A percentile compares a stretch with the other conserved stretches of the same genome.
These are phyloP conservation scores for Turnera subulata DNA, from an alignment of 345 rosid species.

Conservation along the genomic window DNA sequence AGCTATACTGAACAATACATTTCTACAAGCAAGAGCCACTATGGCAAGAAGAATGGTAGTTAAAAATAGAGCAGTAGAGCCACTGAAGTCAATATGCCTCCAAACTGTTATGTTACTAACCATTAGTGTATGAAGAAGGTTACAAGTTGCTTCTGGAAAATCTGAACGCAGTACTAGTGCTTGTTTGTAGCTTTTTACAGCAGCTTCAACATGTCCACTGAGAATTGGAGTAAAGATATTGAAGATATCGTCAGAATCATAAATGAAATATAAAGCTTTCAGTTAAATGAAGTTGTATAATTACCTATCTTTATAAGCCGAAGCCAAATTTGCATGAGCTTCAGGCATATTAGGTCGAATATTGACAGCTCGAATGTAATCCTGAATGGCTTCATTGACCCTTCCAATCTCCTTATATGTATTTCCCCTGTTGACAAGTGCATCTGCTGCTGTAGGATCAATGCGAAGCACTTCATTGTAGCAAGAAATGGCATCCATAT, in stretches of 20 bases:
- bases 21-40: too few species aligned
- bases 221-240: too few species aligned
- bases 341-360: conserved; percentile 93
- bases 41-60: too few species aligned
- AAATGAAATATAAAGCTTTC: too few species aligned
- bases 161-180: conserved; percentile 80
- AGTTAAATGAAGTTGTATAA: too few species aligned
- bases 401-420: conserved; percentile 95
- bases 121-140: conserved; percentile 91
- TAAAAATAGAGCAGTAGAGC: too few species aligned
- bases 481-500: conserved; percentile 92
- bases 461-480: conserved; percentile 96
- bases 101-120: too few species aligned
- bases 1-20: too few species aligned
- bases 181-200: conserved; percentile 86
- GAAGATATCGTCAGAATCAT: too few species aligned
- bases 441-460: conserved; percentile 98
- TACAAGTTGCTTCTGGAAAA: conserved; percentile 98
- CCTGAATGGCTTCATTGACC: conserved; percentile 94
- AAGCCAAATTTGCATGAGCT: conserved; percentile 99
- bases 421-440: conserved; percentile 94
- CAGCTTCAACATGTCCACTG: conserved; percentile 94
- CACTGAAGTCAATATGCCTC: too few species aligned
- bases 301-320: conserved; percentile 99
- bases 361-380: conserved; percentile 73